phyloP scores from a whole-genome alignment of 164 flowering plant species.

The Pachysandra terminalis region DNA sequence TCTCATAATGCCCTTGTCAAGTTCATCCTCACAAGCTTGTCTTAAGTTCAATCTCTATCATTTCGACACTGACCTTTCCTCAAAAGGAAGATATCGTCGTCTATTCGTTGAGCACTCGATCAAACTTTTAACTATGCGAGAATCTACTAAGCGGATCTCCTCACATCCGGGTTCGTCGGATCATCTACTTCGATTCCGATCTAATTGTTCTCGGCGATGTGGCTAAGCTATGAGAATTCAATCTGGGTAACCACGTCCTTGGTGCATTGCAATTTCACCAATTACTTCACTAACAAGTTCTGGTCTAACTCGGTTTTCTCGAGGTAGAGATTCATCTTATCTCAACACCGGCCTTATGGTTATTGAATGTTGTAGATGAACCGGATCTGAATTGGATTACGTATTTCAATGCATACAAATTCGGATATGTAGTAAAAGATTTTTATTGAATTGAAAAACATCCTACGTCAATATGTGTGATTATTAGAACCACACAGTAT shows the following conservation, averaged over 20 bases:
- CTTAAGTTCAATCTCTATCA: slow-evolving; percentile 51
- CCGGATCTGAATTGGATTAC: too few species aligned
- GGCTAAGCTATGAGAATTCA: slow-evolving; percentile 45
- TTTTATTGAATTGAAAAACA: too few species aligned
- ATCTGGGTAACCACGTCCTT: slow-evolving; percentile 42
- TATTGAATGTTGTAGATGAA: slow-evolving; percentile 59
- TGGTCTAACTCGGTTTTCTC: slow-evolving; percentile 42
- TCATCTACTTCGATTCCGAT: slow-evolving; percentile 76
- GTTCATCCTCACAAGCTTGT: slow-evolving; percentile 55
- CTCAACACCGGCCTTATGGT: slow-evolving; percentile 91
- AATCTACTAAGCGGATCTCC: slow-evolving; percentile 62
- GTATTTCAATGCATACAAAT: too few species aligned
- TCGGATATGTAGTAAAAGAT: too few species aligned
- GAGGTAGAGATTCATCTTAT: slow-evolving; percentile 49
- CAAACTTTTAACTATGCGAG: slow-evolving; percentile 77
- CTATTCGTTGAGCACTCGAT: slow-evolving; percentile 65
- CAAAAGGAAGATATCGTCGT: slow-evolving; percentile 48
- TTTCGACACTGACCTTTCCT: slow-evolving; percentile 49
- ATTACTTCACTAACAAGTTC: slow-evolving; percentile 55
- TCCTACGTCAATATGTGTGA: too few species aligned
- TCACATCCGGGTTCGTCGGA: slow-evolving; percentile 44
- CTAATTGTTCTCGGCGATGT: slow-evolving; percentile 69
- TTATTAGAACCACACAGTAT: too few species aligned
- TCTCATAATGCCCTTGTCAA: too few species aligned
- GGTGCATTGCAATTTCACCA: slow-evolving; percentile 74